Percentiles rank a stretch among this genome's conserved stretches.
phyloP scores from a whole-genome alignment of 2,329 filamentous ascomycete genomes.

The Lecanicillium sp. region DNA sequence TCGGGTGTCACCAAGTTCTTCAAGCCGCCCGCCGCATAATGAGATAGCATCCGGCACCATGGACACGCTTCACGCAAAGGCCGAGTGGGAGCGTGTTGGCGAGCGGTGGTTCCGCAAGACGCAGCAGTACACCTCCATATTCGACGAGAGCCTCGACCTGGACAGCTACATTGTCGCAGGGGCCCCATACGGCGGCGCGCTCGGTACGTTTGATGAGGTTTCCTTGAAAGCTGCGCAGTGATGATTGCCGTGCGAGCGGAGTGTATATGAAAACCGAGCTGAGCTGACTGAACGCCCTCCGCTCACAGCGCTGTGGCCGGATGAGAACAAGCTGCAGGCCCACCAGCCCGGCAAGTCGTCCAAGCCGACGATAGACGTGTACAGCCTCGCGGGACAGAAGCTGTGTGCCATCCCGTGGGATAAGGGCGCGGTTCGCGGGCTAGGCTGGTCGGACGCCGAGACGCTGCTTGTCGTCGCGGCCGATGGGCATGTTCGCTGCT shows the following conservation, averaged over 20 bases:
- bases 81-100: conserved; percentile 91
- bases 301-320: conserved; percentile 84
- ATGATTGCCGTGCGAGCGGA: background rate
- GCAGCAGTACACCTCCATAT: conserved; percentile 86
- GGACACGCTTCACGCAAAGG: conserved; percentile 62
- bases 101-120: conserved; percentile 94
- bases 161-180: conserved; percentile 90
- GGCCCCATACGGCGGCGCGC: conserved; percentile 86
- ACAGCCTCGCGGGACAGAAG: conserved; percentile 85
- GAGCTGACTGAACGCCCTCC: conserved; percentile 13
- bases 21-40: conserved; percentile 19
- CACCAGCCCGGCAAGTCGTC: conserved; percentile 65
- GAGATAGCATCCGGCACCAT: conserved; percentile 33
- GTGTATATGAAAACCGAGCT: too few species aligned
- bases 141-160: conserved; percentile 87
- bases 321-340: conserved; percentile 76
- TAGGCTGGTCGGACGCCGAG: conserved; percentile 97
- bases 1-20: background rate
- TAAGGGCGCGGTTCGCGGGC: conserved; percentile 74
- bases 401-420: conserved; percentile 88
- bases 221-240: background rate
- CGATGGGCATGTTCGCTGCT: conserved; percentile 86
- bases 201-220: conserved; percentile 57
- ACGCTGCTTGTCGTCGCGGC: conserved; percentile 80
- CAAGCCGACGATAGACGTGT: conserved; percentile 87